Base-by-base conservation (phyloP, 2,329 filamentous ascomycete species). In the Calonectria honghensis region DNA sequence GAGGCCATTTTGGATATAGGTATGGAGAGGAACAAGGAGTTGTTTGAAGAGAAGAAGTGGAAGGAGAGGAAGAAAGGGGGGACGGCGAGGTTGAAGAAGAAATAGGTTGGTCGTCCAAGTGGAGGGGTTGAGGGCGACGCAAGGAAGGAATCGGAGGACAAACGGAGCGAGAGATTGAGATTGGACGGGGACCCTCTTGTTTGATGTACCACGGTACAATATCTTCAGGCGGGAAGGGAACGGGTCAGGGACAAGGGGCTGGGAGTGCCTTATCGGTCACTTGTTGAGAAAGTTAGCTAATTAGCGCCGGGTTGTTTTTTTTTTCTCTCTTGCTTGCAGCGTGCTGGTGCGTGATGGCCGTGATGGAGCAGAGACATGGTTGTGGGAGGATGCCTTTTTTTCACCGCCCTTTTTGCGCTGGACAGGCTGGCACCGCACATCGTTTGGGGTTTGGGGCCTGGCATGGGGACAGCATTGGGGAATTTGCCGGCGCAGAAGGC, bases 1-100 rank as follows among this genome's bases (percentile, higher is more conserved):
- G 93, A 85, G 84, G 94, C 91, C 94, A 96, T 96, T 73, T 76
- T 88, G 82, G 78, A 78, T 48, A 70, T 67, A 69, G 67, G 29
- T 69, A 65, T 67, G 52, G 66, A 48, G 35, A 52, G 54, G 51
- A 29, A 59, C n/a, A 27, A 37, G 50, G 39, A 68, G 61, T 50
- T 41, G 59, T 24, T 45, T 48, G 71, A 73, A 65, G 73, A 72
- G 68, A 73, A 67, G 61, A 76, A 65, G 73, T 75, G 68, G 70
- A 63, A 71, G 70, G 69, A 74, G 75, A 77, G 73, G 68, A 78
- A 68, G 73, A 54, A 70, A 35, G 54, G 50, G 69, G 41, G 37
- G 61, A 50, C 63, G 57, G 73, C 75, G 78, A 74, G 73, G 77
- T 75, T 72, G 73, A 61, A 61, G 68, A 57, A 37, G 59, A 68